These are phyloP conservation scores for Suillus placidus DNA, from an alignment of 768 basidiomycete species.

Conservation along the genomic window DNA sequence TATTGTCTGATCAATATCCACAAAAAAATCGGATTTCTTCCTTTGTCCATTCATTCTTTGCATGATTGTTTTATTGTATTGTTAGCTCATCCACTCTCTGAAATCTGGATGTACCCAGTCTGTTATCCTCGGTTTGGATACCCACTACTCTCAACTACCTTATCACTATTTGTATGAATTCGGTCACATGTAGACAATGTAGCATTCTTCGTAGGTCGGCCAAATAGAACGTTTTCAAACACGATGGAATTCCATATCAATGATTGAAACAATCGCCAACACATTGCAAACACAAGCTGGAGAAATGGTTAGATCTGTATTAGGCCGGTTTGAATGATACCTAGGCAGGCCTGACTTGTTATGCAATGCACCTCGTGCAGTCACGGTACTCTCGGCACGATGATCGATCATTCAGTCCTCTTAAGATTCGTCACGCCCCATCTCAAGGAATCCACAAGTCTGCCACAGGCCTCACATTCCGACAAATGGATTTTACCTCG, in stretches of 20 bases:
- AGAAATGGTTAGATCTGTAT: background rate
- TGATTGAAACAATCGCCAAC: background rate
- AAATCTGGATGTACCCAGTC: slow-evolving; percentile 6
- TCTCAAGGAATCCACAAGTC: background rate
- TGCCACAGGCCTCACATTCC: background rate
- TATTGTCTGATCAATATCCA: slow-evolving; percentile 17
- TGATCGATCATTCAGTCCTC: background rate
- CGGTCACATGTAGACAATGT: slow-evolving; percentile 33
- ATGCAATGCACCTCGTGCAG: background rate
- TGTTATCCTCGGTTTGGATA: slow-evolving; percentile 18
- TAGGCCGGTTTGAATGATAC: background rate
- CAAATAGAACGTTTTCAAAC: background rate
- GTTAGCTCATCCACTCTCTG: slow-evolving; percentile 20
- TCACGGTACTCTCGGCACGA: background rate
- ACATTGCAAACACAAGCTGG: background rate
- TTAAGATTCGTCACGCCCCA: background rate
- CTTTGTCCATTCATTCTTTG: no score
- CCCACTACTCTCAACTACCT: slow-evolving; percentile 16
- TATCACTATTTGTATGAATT: slow-evolving; percentile 28
- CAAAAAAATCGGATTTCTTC: background rate
- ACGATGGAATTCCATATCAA: background rate
- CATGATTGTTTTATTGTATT: slow-evolving; percentile 28
- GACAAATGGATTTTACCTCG: no score
- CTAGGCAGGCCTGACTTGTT: background rate
- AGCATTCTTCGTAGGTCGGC: slow-evolving; percentile 13